Evolutionary conservation across 371 early-diverging fungal genomes (phyloP).

Genomic region (Sporodiniella umbellata): DNA sequence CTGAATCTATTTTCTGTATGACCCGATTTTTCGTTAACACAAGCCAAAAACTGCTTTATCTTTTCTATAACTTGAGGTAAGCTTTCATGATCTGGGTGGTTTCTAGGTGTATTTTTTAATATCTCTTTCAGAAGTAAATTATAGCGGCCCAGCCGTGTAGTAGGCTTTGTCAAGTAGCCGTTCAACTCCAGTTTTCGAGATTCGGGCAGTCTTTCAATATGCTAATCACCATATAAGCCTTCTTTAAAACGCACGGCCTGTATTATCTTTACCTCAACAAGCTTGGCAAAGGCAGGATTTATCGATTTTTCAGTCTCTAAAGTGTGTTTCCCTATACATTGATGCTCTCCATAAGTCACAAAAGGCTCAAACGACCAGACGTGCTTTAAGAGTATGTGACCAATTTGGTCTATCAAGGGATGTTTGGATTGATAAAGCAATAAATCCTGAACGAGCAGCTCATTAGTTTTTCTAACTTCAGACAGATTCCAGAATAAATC

Average conservation of each 20-base stretch:
- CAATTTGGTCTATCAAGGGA: constrained; percentile 75
- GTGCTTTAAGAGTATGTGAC: constrained; percentile 78
- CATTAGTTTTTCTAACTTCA: constrained; percentile 72
- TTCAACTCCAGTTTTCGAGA: constrained; percentile 75
- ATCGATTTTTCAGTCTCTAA: constrained; percentile 74
- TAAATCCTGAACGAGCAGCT: constrained; percentile 61
- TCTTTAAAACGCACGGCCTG: constrained; percentile 6
- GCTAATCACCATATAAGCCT: constrained; percentile 8
- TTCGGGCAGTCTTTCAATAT: constrained; percentile 64
- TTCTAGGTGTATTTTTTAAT: constrained; percentile 71
- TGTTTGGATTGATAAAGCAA: constrained; percentile 67
- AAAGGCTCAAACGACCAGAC: constrained; percentile 73
- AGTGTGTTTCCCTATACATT: constrained; percentile 75
- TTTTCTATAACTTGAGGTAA: constrained; percentile 63
- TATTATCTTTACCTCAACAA: constrained; percentile 56
- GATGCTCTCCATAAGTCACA: constrained; percentile 86
- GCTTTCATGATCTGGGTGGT: constrained; percentile 69
- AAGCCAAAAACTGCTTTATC: constrained; percentile 54
- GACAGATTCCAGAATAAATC: constrained; percentile 81
- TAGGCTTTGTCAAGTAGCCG: constrained; percentile 77
- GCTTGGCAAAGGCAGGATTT: constrained; percentile 67
- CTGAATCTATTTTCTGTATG: constrained; percentile 64
- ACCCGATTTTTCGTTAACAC: constrained; percentile 78
- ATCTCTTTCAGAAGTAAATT: constrained; percentile 78
- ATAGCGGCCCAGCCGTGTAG: constrained; percentile 83